Percentiles rank a stretch among this genome's conserved stretches.
phyloP scores from a whole-genome alignment of 345 rosid genomes.

The Turritis glabra region DNA sequence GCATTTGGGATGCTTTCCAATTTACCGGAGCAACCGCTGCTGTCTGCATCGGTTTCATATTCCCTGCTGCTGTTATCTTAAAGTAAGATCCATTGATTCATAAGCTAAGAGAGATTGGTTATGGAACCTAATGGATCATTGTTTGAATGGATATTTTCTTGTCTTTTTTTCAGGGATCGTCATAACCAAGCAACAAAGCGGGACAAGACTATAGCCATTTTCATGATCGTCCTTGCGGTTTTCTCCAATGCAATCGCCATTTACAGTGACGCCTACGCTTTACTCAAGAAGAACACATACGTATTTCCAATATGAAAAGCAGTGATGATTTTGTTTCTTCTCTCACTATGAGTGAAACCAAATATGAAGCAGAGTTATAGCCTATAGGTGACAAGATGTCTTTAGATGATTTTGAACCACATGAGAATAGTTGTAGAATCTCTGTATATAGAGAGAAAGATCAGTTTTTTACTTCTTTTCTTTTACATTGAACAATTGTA shows the following conservation, averaged over 20 bases:
- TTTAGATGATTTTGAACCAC: conserved; percentile 1
- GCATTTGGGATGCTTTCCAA: conserved; percentile 98
- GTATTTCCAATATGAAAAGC: neutral
- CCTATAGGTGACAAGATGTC: neutral
- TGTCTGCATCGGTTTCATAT: conserved; percentile 91
- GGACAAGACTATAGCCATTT: conserved; percentile 61
- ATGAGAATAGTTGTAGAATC: conserved; percentile 5
- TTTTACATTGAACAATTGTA: neutral
- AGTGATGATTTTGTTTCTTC: conserved; percentile 1
- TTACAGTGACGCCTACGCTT: conserved; percentile 69
- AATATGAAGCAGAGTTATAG: neutral
- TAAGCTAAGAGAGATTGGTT: neutral
- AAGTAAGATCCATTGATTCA: conserved; percentile 48
- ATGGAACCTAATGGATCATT: neutral
- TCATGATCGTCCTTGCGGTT: conserved; percentile 82
- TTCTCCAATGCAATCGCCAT: conserved; percentile 75
- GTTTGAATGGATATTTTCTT: neutral
- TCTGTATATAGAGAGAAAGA: conserved; percentile 10
- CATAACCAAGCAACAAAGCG: conserved; percentile 66
- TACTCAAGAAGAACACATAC: conserved; percentile 49
- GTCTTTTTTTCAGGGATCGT: conserved; percentile 57
- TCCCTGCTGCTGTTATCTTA: conserved; percentile 82
- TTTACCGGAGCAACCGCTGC: conserved; percentile 96
- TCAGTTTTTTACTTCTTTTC: neutral
- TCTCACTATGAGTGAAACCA: neutral